Conservation (phyloP, 352 stramenopile genomes). For the Phytophthora aleatoria region DNA sequence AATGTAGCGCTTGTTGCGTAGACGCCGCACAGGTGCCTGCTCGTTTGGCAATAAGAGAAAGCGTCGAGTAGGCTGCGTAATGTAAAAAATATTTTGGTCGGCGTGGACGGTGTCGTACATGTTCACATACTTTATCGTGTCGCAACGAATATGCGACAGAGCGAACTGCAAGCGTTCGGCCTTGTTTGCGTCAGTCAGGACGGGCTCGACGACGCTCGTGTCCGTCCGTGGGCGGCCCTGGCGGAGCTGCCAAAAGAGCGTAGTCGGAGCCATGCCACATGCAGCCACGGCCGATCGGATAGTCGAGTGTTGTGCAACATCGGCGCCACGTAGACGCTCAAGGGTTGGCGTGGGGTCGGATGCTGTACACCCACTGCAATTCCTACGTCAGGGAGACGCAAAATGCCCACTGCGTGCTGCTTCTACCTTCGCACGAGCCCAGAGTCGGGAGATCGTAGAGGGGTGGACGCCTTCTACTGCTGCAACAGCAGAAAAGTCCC, state of each 20-base stretch:
- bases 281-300: constrained; percentile 4
- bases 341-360: neutral
- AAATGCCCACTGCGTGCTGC: neutral
- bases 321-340: neutral
- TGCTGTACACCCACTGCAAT: neutral
- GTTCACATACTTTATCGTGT: neutral
- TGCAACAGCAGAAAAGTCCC: neutral
- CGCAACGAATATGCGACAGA: neutral
- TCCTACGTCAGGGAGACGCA: neutral
- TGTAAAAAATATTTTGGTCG: neutral
- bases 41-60: neutral
- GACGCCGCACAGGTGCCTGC: neutral
- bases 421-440: neutral
- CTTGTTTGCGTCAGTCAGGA: neutral
- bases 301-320: constrained; percentile 3
- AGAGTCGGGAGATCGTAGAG: neutral
- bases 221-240: neutral
- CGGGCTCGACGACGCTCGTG: constrained; percentile 2
- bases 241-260: neutral
- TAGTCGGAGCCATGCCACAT: neutral
- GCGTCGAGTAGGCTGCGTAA: neutral
- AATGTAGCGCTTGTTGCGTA: neutral
- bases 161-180: neutral
- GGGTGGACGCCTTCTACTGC: neutral
- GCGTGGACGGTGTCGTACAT: neutral